These are phyloP conservation scores for Paulownia fortunei DNA, from an alignment of 257 asterid species.

Conservation along the genomic window DNA sequence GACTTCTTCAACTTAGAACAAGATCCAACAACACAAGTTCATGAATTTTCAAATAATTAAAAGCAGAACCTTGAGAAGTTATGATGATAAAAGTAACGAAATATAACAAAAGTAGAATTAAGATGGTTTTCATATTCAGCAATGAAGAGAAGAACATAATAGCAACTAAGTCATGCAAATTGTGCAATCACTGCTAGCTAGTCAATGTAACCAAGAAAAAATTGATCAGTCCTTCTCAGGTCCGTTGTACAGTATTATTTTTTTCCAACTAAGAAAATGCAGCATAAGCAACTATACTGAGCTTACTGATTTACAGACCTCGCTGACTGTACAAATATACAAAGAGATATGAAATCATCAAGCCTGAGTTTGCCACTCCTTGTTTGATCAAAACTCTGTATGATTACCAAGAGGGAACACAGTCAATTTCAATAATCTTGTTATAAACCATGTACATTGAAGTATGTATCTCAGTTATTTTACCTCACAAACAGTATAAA, in stretches of 20 bases:
- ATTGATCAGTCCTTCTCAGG: not conserved
- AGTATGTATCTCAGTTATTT: constrained; percentile 16
- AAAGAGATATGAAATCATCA: constrained; percentile 74
- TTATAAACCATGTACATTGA: constrained; percentile 7
- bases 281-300: constrained; percentile 11
- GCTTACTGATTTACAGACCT: constrained; percentile 47
- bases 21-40: not conserved
- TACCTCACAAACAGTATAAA: constrained; percentile 90
- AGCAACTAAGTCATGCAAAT: not conserved
- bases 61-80: not conserved
- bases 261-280: constrained; percentile 12
- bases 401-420: constrained; percentile 10
- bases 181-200: constrained; percentile 8
- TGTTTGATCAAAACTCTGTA: constrained; percentile 78
- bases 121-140: not conserved
- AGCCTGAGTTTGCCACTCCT: constrained; percentile 76
- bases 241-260: not conserved
- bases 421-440: constrained; percentile 11
- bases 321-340: constrained; percentile 84
- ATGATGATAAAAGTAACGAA: not conserved
- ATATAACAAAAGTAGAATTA: not conserved
- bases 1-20: constrained; percentile 4
- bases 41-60: not conserved
- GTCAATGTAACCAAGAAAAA: not conserved
- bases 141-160: not conserved